phyloP scores from a whole-genome alignment of 1,139 yeast species.

The Kluyveromyces sp. region DNA sequence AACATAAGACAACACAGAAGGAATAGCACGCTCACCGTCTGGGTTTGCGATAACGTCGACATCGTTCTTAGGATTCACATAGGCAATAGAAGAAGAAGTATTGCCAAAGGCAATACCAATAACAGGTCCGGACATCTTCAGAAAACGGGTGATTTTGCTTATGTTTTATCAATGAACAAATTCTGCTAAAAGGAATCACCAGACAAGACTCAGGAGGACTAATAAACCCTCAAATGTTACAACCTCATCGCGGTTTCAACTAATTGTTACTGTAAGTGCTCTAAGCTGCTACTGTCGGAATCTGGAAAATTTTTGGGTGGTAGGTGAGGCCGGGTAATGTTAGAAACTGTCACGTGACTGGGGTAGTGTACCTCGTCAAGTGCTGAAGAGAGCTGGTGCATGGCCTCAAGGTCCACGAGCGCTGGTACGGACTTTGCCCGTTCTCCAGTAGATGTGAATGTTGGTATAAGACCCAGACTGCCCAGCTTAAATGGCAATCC shows the following conservation, averaged over 20 bases:
- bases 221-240: background rate
- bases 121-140: slow-evolving; percentile 49
- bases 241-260: background rate
- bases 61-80: slow-evolving; percentile 71
- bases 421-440: no score
- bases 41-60: slow-evolving; percentile 98
- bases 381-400: no score
- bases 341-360: background rate
- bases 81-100: slow-evolving; percentile 88
- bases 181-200: no score
- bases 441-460: no score
- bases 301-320: slow-evolving; percentile 1
- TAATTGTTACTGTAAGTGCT: background rate
- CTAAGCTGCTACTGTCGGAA: background rate
- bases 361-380: no score
- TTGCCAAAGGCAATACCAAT: slow-evolving; percentile 97
- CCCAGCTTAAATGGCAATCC: no score
- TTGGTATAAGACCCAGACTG: no score
- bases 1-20: slow-evolving; percentile 85
- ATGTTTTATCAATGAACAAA: no score
- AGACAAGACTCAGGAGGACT: no score
- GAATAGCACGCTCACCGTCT: slow-evolving; percentile 97
- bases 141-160: no score
- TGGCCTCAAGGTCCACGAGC: no score
- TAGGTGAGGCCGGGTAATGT: background rate